phyloP scores from a whole-genome alignment of 352 stramenopile genomes.

The Phytophthora cactorum region DNA sequence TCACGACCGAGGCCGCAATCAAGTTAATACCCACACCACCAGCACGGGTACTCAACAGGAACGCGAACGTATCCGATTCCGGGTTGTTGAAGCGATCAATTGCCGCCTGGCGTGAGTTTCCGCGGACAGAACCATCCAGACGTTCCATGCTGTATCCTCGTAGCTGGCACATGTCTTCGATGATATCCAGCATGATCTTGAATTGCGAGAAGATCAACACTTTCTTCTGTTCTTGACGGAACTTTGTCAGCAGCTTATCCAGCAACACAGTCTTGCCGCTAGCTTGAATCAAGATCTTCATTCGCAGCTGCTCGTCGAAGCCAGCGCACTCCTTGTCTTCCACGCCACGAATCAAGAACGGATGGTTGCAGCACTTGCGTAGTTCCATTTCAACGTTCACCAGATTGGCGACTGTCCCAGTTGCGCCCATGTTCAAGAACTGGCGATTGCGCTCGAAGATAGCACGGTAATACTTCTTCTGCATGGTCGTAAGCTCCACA shows the following conservation, averaged over 20 bases:
- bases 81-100: constrained; percentile 98
- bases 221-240: constrained; percentile 97
- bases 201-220: constrained; percentile 99
- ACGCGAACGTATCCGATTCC: constrained; percentile 96
- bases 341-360: constrained; percentile 98
- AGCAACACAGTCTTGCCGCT: constrained; percentile 98
- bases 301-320: constrained; percentile 71
- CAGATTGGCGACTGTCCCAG: constrained; percentile 94
- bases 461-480: constrained; percentile 97
- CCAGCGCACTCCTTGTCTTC: constrained; percentile 97
- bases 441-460: constrained; percentile 99
- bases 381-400: constrained; percentile 99
- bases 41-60: constrained; percentile 96
- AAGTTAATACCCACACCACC: constrained; percentile 98
- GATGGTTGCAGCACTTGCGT: constrained; percentile 99
- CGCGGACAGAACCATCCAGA: constrained; percentile 96
- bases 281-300: constrained; percentile 82
- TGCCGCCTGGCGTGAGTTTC: constrained; percentile 97
- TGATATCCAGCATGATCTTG: constrained; percentile 98
- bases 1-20: constrained; percentile 87
- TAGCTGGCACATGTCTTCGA: constrained; percentile 90
- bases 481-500: constrained; percentile 99
- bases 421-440: constrained; percentile 88
- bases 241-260: constrained; percentile 98
- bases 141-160: constrained; percentile 92